Base-by-base conservation (phyloP, 257 asterid species). In the Plantago ovata region DNA sequence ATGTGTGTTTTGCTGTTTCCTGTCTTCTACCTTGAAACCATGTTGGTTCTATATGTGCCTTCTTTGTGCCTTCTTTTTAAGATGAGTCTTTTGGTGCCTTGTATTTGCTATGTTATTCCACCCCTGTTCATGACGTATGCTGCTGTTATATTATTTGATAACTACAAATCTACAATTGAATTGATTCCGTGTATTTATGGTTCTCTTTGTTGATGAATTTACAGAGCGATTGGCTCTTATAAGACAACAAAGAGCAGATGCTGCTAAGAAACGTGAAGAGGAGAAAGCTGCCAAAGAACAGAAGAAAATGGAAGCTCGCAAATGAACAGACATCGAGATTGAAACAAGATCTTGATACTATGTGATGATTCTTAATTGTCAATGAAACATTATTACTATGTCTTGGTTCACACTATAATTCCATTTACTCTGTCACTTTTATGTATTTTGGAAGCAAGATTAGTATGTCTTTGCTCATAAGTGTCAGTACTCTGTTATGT, bases 231-330 rank as follows among this genome's bases (percentile, higher is more conserved):
- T 90, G 77, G 95, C 94, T 49, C 87, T 88, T 58, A 81, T 89
- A 54, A 77, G 96, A 16, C 91, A 89, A 69, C 84, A 89, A 74
- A 83, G 96, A 72, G 95, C 90, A 38, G 95, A 89, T 22, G 95
- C 96, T 67, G 95, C 96, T 13, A 85, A 89, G 79, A 89, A 89
- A 67, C 88, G 95, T 0, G 96, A 89, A 49, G 96, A 89, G 76
- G 96, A 89, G 88, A 90, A 86, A 80, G 88, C 90, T 42, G 97
- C 95, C 59, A 86, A 82, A 66, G 95, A 89, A 41, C 94, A 80
- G 66, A 86, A 89, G 88, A 89, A 86, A 79, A 3, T 45, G 54
- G 97, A 89, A 77, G 84, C 73, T 58, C 95, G 97, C 74, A 89
- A 89, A 71, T 89, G 77, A 81, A 44, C 11, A 2, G 18, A 61